A percentile compares a stretch with the other conserved stretches of the same genome.
Evolutionary conservation across 768 basidiomycete genomes (phyloP).

Genomic region (Hysterangium stoloniferum): DNA sequence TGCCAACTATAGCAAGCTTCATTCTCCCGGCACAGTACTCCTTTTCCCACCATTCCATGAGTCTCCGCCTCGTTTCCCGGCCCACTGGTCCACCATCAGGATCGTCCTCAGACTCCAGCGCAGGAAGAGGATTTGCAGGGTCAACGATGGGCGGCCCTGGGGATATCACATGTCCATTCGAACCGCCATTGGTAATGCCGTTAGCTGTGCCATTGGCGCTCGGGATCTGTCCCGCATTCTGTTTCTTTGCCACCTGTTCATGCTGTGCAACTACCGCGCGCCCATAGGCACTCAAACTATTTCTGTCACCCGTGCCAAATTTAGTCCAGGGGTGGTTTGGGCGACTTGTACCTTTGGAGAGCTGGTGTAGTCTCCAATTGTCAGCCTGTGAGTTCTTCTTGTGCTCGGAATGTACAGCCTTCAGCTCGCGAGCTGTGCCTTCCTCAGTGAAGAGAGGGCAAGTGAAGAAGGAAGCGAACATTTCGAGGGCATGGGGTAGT

Average conservation of each 20-base stretch:
- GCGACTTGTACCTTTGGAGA: constrained; percentile 36
- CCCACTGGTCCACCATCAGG: constrained; percentile 33
- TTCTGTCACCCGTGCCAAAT: constrained; percentile 39
- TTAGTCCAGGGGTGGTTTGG: constrained; percentile 36
- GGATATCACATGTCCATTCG: not conserved
- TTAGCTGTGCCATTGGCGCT: constrained; percentile 1
- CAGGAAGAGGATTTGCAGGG: constrained; percentile 7
- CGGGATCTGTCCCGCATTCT: not conserved
- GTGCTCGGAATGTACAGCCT: constrained; percentile 51
- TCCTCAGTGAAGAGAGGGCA: constrained; percentile 40
- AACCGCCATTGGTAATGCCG: not conserved
- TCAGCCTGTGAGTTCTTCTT: constrained; percentile 47
- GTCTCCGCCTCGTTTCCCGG: constrained; percentile 23
- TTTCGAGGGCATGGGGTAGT: constrained; percentile 28
- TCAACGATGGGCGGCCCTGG: not conserved
- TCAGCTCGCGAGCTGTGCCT: constrained; percentile 40
- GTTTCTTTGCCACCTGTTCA: not conserved
- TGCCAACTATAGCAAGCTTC: constrained; percentile 30
- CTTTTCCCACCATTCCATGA: constrained; percentile 31
- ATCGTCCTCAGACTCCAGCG: constrained; percentile 20
- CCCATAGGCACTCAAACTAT: constrained; percentile 25
- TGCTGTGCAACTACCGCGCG: constrained; percentile 16
- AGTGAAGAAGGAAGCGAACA: constrained; percentile 41
- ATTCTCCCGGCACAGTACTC: constrained; percentile 32
- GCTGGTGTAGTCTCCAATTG: constrained; percentile 39